Conservation (phyloP, 1,284 basidiomycete genomes). For the Schizophyllum commune region DNA sequence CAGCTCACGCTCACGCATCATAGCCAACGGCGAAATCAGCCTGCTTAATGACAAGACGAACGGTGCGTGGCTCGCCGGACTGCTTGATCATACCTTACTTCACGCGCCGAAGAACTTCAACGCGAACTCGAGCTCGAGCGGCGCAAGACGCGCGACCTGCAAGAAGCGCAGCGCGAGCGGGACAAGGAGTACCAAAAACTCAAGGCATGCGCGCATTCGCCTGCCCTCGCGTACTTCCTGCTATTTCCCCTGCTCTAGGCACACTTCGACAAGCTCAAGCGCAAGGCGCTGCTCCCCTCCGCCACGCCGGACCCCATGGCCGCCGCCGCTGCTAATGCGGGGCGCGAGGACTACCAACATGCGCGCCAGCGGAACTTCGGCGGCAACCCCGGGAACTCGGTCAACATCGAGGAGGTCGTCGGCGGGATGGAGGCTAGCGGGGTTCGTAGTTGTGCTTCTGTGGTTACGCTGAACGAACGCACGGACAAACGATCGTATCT, state of each 20-base stretch:
- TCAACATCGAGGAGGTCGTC: conserved; percentile 49
- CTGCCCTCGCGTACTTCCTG: not conserved
- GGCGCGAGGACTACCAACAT: conserved; percentile 14
- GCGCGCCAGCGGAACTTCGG: conserved; percentile 5
- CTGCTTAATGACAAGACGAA: conserved; percentile 58
- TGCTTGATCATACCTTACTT: not conserved
- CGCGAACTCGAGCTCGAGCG: conserved; percentile 74
- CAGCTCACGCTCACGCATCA: not conserved
- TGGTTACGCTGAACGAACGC: not conserved
- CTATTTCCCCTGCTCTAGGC: conserved; percentile 29
- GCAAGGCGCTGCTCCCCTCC: conserved; percentile 58
- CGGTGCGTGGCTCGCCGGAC: conserved; percentile 29
- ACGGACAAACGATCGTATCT: not conserved
- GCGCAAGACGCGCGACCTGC: conserved; percentile 61
- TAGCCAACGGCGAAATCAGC: conserved; percentile 72
- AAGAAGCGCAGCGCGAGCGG: conserved; percentile 64
- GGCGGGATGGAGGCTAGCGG: conserved; percentile 65
- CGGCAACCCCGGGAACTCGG: conserved; percentile 15
- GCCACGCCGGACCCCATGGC: conserved; percentile 17
- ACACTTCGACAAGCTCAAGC: conserved; percentile 70
- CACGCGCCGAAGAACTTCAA: conserved; percentile 47
- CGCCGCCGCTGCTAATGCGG: not conserved
- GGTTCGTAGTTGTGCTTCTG: conserved; percentile 28
- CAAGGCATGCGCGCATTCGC: conserved; percentile 38
- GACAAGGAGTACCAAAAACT: conserved; percentile 84